Conservation (phyloP, 2,329 filamentous ascomycete species). For the Aspergillus transmontanensis region DNA sequence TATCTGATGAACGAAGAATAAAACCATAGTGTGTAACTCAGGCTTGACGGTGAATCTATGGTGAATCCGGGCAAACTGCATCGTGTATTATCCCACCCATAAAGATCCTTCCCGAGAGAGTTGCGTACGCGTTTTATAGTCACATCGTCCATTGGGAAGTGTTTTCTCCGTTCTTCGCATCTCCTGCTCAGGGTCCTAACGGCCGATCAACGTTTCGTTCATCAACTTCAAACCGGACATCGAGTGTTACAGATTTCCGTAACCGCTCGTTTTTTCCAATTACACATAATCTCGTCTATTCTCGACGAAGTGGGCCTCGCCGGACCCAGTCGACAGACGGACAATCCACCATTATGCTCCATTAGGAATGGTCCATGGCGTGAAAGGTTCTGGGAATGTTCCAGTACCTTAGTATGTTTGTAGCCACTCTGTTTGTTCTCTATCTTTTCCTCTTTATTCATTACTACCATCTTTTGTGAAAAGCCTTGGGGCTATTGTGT, state of each 20-base stretch:
- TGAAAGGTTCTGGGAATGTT: constrained; percentile 2
- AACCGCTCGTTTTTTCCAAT: neutral
- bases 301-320: neutral
- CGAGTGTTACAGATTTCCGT: neutral
- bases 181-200: constrained; percentile 1
- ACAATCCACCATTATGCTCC: constrained; percentile 7
- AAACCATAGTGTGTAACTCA: neutral
- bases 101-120: neutral
- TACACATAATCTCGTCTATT: neutral
- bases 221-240: neutral
- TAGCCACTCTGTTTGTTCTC: neutral
- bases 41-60: neutral
- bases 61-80: neutral
- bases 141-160: neutral
- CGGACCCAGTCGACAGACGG: constrained; percentile 3
- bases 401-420: neutral
- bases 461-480: neutral
- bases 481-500: neutral
- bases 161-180: neutral
- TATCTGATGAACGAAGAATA: neutral
- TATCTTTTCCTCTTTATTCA: neutral
- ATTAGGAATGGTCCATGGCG: neutral
- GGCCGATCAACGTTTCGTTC: constrained; percentile 3
- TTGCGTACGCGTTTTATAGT: neutral
- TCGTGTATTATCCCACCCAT: neutral